Conservation (phyloP, 257 asterid genomes). For the Petrea volubilis region DNA sequence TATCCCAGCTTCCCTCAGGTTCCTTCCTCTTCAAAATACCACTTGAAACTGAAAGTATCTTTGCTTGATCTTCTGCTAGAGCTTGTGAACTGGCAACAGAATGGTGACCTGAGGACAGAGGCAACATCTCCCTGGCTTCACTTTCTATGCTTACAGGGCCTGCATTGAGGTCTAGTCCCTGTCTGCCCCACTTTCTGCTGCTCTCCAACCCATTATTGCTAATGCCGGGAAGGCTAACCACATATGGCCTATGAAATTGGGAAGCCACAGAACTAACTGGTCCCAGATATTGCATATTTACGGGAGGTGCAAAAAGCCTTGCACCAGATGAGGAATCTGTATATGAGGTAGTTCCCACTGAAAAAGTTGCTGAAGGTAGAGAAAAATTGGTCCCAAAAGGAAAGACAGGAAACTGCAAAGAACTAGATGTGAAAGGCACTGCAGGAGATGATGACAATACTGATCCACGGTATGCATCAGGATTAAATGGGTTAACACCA, state of each 20-base stretch:
- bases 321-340: conserved; percentile 64
- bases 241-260: conserved; percentile 70
- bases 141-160: conserved; percentile 73
- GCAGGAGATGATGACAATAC: conserved; percentile 88
- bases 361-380: conserved; percentile 54
- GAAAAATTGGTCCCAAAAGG: conserved; percentile 67
- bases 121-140: conserved; percentile 55
- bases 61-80: conserved; percentile 61
- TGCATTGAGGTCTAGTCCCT: conserved; percentile 81
- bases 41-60: conserved; percentile 52
- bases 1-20: conserved; percentile 81
- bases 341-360: conserved; percentile 55
- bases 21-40: conserved; percentile 70
- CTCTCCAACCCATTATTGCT: conserved; percentile 45
- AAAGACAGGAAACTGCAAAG: conserved; percentile 53
- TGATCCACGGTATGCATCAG: conserved; percentile 77
- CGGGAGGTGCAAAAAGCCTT: conserved; percentile 53
- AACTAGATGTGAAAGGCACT: conserved; percentile 52
- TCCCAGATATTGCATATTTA: conserved; percentile 59
- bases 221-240: conserved; percentile 54
- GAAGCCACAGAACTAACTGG: conserved; percentile 55
- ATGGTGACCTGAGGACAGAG: conserved; percentile 56
- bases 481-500: conserved; percentile 46
- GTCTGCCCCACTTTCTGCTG: conserved; percentile 70
- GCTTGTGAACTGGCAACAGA: conserved; percentile 63